A percentile compares a stretch with the other conserved stretches of the same genome.
Evolutionary conservation across 2,329 filamentous ascomycete genomes (phyloP).

Genomic region (Penicillium verrucosum): DNA sequence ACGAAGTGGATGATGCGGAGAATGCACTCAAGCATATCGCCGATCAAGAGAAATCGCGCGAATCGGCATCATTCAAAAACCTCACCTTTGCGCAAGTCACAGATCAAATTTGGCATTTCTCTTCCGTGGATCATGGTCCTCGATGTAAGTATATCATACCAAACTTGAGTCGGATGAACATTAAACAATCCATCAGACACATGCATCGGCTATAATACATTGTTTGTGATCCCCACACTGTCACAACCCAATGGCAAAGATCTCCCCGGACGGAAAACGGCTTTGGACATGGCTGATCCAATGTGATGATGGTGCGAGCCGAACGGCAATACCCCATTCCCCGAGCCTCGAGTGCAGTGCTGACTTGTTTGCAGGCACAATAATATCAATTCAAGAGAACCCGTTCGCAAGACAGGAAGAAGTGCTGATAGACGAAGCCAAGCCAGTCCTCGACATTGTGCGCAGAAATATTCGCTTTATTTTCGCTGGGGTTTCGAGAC

Average conservation of each 20-base stretch:
- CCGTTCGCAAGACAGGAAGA: conserved; percentile 49
- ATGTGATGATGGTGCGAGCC: conserved; percentile 57
- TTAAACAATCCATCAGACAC: conserved; percentile 49
- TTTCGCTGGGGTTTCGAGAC: conserved; percentile 59
- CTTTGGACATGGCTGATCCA: conserved; percentile 71
- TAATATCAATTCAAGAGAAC: conserved; percentile 67
- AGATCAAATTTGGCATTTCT: conserved; percentile 72
- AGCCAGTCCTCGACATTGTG: conserved; percentile 35
- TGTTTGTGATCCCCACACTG: conserved; percentile 48
- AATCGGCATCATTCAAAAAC: conserved; percentile 27
- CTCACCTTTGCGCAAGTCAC: conserved; percentile 59
- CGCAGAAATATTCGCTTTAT: conserved; percentile 60
- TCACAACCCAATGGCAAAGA: conserved; percentile 31
- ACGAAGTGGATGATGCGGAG: conserved; percentile 31
- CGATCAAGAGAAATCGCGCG: conserved; percentile 20
- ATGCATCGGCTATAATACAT: conserved; percentile 67
- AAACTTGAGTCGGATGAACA: conserved; percentile 7
- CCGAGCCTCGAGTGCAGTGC: neutral
- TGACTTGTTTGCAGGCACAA: conserved; percentile 51
- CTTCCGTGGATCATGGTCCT: conserved; percentile 66
- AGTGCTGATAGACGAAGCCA: conserved; percentile 29
- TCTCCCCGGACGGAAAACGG: conserved; percentile 49
- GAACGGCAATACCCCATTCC: neutral
- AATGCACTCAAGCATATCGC: conserved; percentile 27
- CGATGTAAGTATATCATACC: conserved; percentile 49